These are phyloP conservation scores for Apium graveolens DNA, from an alignment of 129 eudicot genomes.

Conservation along the genomic window DNA sequence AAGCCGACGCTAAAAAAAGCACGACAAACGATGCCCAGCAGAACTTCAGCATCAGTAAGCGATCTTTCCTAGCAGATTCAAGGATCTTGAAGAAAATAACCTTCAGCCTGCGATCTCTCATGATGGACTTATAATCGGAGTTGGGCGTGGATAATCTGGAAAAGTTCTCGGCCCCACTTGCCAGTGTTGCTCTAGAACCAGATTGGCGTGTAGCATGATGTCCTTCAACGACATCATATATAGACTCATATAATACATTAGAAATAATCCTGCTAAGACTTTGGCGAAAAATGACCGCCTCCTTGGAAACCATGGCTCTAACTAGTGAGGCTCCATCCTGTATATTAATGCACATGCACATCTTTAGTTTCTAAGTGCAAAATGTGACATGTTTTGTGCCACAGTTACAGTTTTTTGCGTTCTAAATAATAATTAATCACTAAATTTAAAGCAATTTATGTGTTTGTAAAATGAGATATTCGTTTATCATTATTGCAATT, in stretches of 20 bases:
- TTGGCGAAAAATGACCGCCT: conserved; percentile 57
- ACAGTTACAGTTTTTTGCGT: not conserved
- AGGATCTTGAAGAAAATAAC: conserved; percentile 50
- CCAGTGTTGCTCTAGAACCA: conserved; percentile 17
- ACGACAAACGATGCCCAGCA: conserved; percentile 47
- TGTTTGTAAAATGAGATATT: not conserved
- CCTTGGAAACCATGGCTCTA: conserved; percentile 56
- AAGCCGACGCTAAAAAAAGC: conserved; percentile 48
- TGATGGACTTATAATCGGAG: conserved; percentile 32
- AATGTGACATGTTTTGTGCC: not conserved
- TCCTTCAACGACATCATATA: conserved; percentile 29
- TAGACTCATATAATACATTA: conserved; percentile 45
- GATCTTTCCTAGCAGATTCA: conserved; percentile 58
- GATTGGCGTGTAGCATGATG: conserved; percentile 14
- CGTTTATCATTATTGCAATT: not conserved
- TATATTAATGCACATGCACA: conserved; percentile 7
- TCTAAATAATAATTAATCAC: not conserved
- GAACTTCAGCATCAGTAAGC: conserved; percentile 45
- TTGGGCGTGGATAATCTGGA: conserved; percentile 11
- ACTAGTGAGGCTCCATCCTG: conserved; percentile 88
- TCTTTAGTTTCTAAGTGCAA: not conserved
- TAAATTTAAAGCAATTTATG: not conserved
- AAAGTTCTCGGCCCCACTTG: conserved; percentile 12
- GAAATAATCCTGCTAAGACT: conserved; percentile 55
- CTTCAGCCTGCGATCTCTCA: conserved; percentile 63